Base-by-base conservation (phyloP, 352 stramenopile species). In the Pythium rhizo-oryzae region DNA sequence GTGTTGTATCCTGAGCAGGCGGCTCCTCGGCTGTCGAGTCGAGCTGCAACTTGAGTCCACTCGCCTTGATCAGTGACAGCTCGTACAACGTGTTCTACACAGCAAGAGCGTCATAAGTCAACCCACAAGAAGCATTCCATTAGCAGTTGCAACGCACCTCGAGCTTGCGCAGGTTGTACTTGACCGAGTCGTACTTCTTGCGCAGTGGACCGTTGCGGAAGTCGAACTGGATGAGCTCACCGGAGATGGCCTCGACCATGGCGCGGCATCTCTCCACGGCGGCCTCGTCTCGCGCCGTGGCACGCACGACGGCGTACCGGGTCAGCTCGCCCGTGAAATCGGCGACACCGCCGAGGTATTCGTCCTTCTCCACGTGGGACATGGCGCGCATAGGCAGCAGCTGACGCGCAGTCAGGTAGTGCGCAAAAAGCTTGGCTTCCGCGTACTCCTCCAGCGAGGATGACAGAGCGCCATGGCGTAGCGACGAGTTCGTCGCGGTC, bases 281-380 rank as follows among this genome's bases (percentile, higher is more conserved):
- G 4, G 79, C 59, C 1, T 94, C 78, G 64, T 98, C 89, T n/a
- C 91, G 79, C 13, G 81, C 80, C 1, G 92, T 97, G 0, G 94
- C 96, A 30, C 96, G 88, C 11, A 93, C 88, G 13, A 98, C 80
- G 1, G 83, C 93, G 63, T 96, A 98, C 30, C 89, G 77, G 64
- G 87, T 88, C 24, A 99, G 69, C 67, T 98, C 93, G 18, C 95
- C 94, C 9, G 93, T 98, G 21, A 99, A 91, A 77, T 99, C 96
- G 60, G 96, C 96, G 37, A 99, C 74, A 8, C 96, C 96, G n/a
- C 94, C 95, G 12, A 99, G 77, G 66, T 98, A 99, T 65, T 98
- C 94, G 58, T 97, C 91, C 47, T 88, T 79, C 50, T 91, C 63
- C 39, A 94, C 76, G 35, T 80, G 62, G 24, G 77, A 39, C 43